phyloP scores from a whole-genome alignment of 768 basidiomycete species.

The Boletus rubescentipes region DNA sequence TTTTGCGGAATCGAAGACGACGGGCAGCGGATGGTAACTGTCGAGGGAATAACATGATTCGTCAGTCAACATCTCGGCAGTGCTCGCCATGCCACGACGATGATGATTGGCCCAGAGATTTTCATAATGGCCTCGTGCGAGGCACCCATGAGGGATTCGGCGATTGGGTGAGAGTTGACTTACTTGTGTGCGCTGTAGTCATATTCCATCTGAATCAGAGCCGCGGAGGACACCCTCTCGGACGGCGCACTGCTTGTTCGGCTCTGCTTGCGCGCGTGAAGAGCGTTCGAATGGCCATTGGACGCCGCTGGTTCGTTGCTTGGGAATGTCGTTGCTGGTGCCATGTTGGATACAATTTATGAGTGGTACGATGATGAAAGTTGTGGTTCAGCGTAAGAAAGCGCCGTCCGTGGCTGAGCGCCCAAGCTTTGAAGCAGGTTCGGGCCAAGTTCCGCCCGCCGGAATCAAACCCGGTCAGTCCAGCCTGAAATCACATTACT shows the following conservation, averaged over 20 bases:
- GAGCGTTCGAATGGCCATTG: constrained; percentile 17
- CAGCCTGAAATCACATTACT: no score
- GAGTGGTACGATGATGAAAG: neutral
- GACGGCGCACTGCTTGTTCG: neutral
- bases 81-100: constrained; percentile 5
- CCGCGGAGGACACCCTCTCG: constrained; percentile 51
- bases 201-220: constrained; percentile 80
- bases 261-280: constrained; percentile 16
- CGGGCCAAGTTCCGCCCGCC: constrained; percentile 23
- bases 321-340: constrained; percentile 21
- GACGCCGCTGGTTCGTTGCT: neutral
- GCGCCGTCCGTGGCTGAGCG: neutral
- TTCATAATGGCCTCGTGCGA: constrained; percentile 21
- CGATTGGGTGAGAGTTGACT: constrained; percentile 33
- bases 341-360: constrained; percentile 17
- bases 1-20: constrained; percentile 87
- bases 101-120: constrained; percentile 22
- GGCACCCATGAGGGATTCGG: constrained; percentile 9
- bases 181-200: constrained; percentile 88
- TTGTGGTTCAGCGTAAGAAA: constrained; percentile 1
- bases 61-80: constrained; percentile 21
- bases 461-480: neutral
- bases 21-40: constrained; percentile 94
- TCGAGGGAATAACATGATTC: constrained; percentile 41
- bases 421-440: no score